Evolutionary conservation across 306 rosid genomes (phyloP).

Genomic region (Neltuma alba): DNA sequence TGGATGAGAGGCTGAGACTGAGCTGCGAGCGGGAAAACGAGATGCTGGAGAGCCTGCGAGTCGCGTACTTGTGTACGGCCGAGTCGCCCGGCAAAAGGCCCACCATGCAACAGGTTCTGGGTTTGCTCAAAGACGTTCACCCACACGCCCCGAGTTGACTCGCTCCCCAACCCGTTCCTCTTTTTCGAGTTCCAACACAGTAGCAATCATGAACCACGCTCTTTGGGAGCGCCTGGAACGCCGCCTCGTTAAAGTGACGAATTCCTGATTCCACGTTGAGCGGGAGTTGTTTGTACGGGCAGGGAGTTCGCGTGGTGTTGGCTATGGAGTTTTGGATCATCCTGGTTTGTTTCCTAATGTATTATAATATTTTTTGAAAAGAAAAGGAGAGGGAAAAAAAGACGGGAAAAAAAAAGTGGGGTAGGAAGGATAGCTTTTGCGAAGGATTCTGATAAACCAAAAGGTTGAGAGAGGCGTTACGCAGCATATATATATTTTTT

Average conservation of each 20-base stretch:
- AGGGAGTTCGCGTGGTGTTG: background rate
- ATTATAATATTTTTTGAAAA: background rate
- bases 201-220: background rate
- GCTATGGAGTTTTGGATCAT: slow-evolving; percentile 21
- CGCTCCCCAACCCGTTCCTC: background rate
- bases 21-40: slow-evolving; percentile 53
- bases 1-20: slow-evolving; percentile 60
- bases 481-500: background rate
- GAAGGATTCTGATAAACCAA: background rate
- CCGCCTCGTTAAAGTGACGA: background rate
- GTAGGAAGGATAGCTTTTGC: background rate
- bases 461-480: slow-evolving; percentile 1
- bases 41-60: slow-evolving; percentile 90
- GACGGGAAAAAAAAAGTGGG: background rate
- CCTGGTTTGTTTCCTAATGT: slow-evolving; percentile 2
- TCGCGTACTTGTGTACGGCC: slow-evolving; percentile 88
- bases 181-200: background rate
- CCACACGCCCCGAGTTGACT: slow-evolving; percentile 43
- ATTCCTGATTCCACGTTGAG: background rate
- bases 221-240: background rate
- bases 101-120: slow-evolving; percentile 84
- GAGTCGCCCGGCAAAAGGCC: slow-evolving; percentile 91
- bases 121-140: slow-evolving; percentile 80
- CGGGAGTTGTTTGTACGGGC: background rate
- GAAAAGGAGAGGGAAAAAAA: slow-evolving; percentile 23